Evolutionary conservation across 208 protist genomes (phyloP).

Genomic region (Trypanosomatidae sp.): DNA sequence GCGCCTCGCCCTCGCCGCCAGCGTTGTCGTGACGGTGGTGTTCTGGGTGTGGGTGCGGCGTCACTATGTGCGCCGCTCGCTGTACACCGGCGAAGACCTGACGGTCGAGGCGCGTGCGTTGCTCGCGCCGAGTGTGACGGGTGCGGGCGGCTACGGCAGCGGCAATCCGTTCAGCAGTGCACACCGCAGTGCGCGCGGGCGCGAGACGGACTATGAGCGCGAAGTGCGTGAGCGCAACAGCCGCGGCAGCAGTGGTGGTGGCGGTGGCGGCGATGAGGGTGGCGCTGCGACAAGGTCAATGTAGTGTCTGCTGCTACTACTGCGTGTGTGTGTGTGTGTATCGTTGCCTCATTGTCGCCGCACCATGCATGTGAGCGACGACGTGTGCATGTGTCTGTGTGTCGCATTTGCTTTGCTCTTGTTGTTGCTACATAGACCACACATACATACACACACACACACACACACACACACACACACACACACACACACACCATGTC

Average conservation of each 20-base stretch:
- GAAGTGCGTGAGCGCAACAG: too few species aligned
- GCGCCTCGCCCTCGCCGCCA: conserved; percentile 39
- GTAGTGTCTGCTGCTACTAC: too few species aligned
- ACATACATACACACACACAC: conserved; percentile 5
- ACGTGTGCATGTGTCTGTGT: too few species aligned
- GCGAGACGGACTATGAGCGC: conserved; percentile 65
- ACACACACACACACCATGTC: too few species aligned
- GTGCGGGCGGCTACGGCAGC: conserved; percentile 27
- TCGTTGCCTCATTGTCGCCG: too few species aligned
- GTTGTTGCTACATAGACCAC: neutral
- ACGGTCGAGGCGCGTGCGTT: neutral
- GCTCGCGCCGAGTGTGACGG: conserved; percentile 25
- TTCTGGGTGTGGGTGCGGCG: conserved; percentile 84
- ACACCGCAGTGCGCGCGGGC: conserved; percentile 35
- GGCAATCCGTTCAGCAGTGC: conserved; percentile 51
- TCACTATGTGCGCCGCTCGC: conserved; percentile 55
- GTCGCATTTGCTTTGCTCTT: neutral
- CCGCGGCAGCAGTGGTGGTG: too few species aligned
- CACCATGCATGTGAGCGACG: too few species aligned
- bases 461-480: conserved; percentile 3
- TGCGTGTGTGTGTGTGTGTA: too few species aligned
- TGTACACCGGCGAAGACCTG: too few species aligned
- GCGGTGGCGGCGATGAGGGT: too few species aligned
- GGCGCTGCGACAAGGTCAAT: too few species aligned
- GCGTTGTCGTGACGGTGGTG: conserved; percentile 28